A percentile compares a stretch with the other conserved stretches of the same genome.
phyloP scores from a whole-genome alignment of 2,329 filamentous ascomycete genomes.

The Cytospora piceicola region DNA sequence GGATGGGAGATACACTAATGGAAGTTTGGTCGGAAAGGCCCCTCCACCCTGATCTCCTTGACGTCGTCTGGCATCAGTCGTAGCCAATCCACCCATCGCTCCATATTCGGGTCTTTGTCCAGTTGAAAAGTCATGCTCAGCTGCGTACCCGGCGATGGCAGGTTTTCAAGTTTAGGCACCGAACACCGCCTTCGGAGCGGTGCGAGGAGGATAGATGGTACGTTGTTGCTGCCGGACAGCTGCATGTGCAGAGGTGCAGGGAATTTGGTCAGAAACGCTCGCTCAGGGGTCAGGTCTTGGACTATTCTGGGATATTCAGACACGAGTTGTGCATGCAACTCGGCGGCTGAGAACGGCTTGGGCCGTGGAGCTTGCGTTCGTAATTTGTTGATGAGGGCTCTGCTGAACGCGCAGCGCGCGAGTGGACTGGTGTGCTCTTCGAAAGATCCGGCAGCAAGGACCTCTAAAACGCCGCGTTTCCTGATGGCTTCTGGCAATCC shows the following conservation, averaged over 20 bases:
- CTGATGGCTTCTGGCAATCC: slow-evolving; percentile 57
- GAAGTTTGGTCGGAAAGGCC: slow-evolving; percentile 41
- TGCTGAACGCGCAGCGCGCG: slow-evolving; percentile 57
- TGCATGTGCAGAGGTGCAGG: slow-evolving; percentile 61
- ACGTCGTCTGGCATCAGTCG: slow-evolving; percentile 61
- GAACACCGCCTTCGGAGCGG: slow-evolving; percentile 48
- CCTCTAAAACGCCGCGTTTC: slow-evolving; percentile 58
- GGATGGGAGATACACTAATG: background rate
- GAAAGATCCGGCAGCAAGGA: slow-evolving; percentile 59
- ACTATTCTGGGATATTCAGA: slow-evolving; percentile 57
- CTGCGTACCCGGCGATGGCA: slow-evolving; percentile 43
- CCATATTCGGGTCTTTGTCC: slow-evolving; percentile 55
- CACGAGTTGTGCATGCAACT: slow-evolving; percentile 57
- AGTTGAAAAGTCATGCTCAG: slow-evolving; percentile 56
- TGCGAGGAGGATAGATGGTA: slow-evolving; percentile 60
- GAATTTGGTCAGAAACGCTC: slow-evolving; percentile 52
- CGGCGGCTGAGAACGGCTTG: slow-evolving; percentile 52
- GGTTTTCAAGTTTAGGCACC: slow-evolving; percentile 34
- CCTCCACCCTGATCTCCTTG: slow-evolving; percentile 59
- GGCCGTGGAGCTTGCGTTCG: slow-evolving; percentile 47
- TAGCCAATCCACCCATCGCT: slow-evolving; percentile 62
- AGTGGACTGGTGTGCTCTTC: slow-evolving; percentile 53
- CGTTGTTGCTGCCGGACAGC: slow-evolving; percentile 55
- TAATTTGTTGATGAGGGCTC: slow-evolving; percentile 53
- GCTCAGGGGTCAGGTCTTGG: slow-evolving; percentile 53